A percentile compares a stretch with the other conserved stretches of the same genome.
These are phyloP conservation scores for Colletotrichum sp. DNA, from an alignment of 2,329 filamentous ascomycete species.

Conservation along the genomic window DNA sequence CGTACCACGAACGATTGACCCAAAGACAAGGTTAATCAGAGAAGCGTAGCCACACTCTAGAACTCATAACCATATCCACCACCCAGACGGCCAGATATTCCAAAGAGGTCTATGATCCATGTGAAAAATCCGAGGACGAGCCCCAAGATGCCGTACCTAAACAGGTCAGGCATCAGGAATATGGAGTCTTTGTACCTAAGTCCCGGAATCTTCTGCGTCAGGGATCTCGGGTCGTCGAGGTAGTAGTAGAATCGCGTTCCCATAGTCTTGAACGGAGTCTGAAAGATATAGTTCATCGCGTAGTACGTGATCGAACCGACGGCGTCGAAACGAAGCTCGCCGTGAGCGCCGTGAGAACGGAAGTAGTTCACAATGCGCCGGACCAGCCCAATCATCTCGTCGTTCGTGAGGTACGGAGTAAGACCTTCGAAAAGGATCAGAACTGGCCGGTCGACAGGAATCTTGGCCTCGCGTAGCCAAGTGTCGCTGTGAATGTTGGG, in stretches of 20 bases:
- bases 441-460: constrained; percentile 34
- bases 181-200: constrained; percentile 3
- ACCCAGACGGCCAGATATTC: background rate
- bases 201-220: background rate
- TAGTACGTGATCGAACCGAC: background rate
- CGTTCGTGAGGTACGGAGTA: constrained; percentile 31
- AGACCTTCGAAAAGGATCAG: constrained; percentile 37
- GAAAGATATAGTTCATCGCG: background rate
- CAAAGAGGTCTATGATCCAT: background rate
- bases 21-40: background rate
- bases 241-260: constrained; percentile 1
- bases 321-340: constrained; percentile 12
- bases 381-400: constrained; percentile 27
- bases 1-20: background rate
- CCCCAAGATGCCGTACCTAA: background rate
- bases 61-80: constrained; percentile 9
- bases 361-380: constrained; percentile 29
- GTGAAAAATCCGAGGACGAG: background rate
- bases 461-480: constrained; percentile 29
- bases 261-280: background rate
- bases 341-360: constrained; percentile 26
- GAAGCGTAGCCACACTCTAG: background rate
- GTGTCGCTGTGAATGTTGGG: constrained; percentile 27
- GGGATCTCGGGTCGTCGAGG: background rate
- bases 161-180: background rate